Conservation (phyloP, 495 filamentous ascomycete genomes). For the Penicillium pancosmium region DNA sequence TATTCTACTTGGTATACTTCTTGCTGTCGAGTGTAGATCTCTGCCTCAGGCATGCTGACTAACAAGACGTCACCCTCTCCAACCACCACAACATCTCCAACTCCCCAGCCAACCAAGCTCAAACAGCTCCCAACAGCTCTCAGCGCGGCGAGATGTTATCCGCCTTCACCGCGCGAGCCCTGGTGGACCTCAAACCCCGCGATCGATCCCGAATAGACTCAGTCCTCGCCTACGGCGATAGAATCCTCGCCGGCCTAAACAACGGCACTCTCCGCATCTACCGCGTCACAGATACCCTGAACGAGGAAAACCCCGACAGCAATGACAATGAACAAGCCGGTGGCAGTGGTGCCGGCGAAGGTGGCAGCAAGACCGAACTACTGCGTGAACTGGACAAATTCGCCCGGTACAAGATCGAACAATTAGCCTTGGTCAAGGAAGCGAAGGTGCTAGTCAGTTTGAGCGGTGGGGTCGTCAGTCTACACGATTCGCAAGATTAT, state of each 20-base stretch:
- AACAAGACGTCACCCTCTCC: neutral
- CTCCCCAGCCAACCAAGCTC: conserved; percentile 3
- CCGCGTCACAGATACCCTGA: conserved; percentile 69
- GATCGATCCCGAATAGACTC: conserved; percentile 97
- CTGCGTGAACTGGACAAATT: conserved; percentile 93
- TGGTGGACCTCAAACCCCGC: conserved; percentile 91
- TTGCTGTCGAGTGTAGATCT: neutral
- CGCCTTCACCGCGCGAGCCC: conserved; percentile 93
- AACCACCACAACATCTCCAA: neutral
- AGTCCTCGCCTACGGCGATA: conserved; percentile 88
- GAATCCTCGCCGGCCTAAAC: conserved; percentile 86
- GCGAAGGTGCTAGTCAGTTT: conserved; percentile 87
- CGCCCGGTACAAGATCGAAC: conserved; percentile 82
- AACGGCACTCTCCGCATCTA: conserved; percentile 90
- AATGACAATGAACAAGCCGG: too few relatives aligned
- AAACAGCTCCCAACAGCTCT: neutral
- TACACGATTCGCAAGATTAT: conserved; percentile 87
- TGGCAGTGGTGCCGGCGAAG: too few relatives aligned
- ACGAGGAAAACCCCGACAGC: too few relatives aligned
- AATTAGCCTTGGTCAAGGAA: conserved; percentile 94
- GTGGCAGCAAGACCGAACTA: conserved; percentile 66
- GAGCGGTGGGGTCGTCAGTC: conserved; percentile 81
- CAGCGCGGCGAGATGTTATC: conserved; percentile 73
- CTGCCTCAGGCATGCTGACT: neutral
- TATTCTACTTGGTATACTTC: neutral